These are phyloP conservation scores for Tuber aestivum DNA, from an alignment of 495 filamentous ascomycete species.

Conservation along the genomic window DNA sequence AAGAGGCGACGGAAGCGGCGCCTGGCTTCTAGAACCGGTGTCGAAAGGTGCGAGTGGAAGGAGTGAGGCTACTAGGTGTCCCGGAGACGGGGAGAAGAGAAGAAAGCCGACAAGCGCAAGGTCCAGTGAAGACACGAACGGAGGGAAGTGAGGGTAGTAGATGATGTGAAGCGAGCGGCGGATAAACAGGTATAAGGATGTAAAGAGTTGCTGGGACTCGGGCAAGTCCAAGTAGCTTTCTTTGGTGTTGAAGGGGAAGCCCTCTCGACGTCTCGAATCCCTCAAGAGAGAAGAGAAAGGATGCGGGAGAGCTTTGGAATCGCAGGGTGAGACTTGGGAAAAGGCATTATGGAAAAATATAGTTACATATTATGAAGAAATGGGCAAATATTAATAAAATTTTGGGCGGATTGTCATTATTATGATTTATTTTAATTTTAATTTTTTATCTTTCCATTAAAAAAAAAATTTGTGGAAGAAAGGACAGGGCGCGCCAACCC, in stretches of 20 bases:
- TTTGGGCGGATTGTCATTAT: background rate
- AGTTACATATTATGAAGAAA: background rate
- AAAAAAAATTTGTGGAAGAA: too few species aligned
- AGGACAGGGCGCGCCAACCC: slow-evolving; percentile 37
- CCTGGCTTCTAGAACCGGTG: background rate
- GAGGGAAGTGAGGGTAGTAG: background rate
- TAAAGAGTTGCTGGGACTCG: slow-evolving; percentile 1
- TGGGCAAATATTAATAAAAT: background rate
- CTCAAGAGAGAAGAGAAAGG: background rate
- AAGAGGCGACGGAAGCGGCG: background rate
- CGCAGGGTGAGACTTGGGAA: background rate
- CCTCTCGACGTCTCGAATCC: background rate
- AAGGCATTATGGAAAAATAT: background rate
- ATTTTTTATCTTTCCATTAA: background rate
- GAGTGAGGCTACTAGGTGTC: background rate
- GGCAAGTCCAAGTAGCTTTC: background rate
- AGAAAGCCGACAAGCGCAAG: background rate
- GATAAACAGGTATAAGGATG: background rate
- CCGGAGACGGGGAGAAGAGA: background rate
- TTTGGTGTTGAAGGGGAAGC: slow-evolving; percentile 1
- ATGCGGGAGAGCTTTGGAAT: background rate
- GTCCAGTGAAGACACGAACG: background rate
- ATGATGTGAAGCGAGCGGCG: background rate
- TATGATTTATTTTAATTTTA: background rate
- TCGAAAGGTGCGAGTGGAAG: background rate